Evolutionary conservation across 176 grass and related monocot genomes (phyloP), one percentile per base, ranked within the genome.

Genomic region (Coix lacrymajobi): DNA sequence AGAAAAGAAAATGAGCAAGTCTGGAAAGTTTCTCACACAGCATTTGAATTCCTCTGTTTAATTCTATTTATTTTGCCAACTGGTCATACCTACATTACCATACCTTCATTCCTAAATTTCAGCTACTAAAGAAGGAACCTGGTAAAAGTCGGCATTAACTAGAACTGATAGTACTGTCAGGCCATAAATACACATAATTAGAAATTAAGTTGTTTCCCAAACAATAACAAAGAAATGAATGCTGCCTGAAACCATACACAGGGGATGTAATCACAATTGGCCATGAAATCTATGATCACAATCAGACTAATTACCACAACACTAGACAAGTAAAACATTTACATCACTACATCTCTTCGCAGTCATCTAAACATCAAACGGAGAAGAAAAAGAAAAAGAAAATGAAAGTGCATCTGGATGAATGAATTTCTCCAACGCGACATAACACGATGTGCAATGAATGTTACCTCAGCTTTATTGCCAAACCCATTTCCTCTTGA

Each of bases 401-500:
- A 51, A 30, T 22, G 12, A 29, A 75, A 88, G 1, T 79, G 26
- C 19, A 88, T 68, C 54, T 33, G 34, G 45, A 54, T 52, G 57
- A 71, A 81, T 31, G n/a, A 78, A 61, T 65, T 80, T 82, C 51
- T 60, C 66, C 36, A 15, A 19, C 71, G 22, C 5, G 3, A 8
- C 40, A 79, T 31, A 25, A 6, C 25, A 14, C 15, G 3, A 86
- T 82, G 81, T 34, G 46, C 83, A 94, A 93, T 84, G 63, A 92
- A 83, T 74, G 66, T 86, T 87, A 89, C 75, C 83, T 90, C 79
- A 62, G 64, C 79, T 87, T 94, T 93, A 94, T 91, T 98, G 71
- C 80, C 84, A 86, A 81, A 26, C 79, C 86, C 63, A 81, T 40
- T 82, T 82, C 38, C 57, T 32, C 63, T 80, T 83, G 65, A 86